phyloP scores from a whole-genome alignment of 768 basidiomycete genomes.

The Boletales sp. region DNA sequence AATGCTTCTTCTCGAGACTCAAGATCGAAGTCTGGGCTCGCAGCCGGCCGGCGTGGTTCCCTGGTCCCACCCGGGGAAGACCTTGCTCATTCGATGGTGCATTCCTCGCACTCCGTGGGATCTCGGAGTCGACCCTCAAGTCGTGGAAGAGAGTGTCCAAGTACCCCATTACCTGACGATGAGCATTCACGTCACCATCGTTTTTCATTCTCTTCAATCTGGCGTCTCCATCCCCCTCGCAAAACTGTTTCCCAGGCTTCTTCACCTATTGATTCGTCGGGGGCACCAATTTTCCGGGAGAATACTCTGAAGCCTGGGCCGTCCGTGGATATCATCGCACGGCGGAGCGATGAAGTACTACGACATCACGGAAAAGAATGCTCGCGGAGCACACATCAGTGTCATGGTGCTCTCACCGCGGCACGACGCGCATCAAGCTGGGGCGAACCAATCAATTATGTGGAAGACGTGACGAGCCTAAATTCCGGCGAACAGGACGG shows the following conservation, averaged over 20 bases:
- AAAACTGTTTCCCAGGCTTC: slow-evolving; percentile 26
- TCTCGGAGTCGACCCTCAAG: slow-evolving; percentile 27
- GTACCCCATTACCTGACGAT: slow-evolving; percentile 20
- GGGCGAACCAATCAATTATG: slow-evolving; percentile 46
- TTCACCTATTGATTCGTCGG: slow-evolving; percentile 30
- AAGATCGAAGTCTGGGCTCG: slow-evolving; percentile 10
- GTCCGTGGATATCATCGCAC: slow-evolving; percentile 20
- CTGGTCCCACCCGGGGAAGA: slow-evolving; percentile 20
- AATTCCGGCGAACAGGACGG: slow-evolving; percentile 45
- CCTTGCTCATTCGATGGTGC: slow-evolving; percentile 3
- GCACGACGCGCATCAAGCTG: slow-evolving; percentile 64
- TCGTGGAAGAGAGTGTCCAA: slow-evolving; percentile 18
- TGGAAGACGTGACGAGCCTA: slow-evolving; percentile 42
- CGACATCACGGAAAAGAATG: slow-evolving; percentile 28
- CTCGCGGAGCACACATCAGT: slow-evolving; percentile 22
- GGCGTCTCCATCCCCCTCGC: slow-evolving; percentile 18
- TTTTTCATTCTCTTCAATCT: slow-evolving; percentile 31
- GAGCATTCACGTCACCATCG: slow-evolving; percentile 22
- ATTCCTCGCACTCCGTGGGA: slow-evolving; percentile 18
- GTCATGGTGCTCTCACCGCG: slow-evolving; percentile 33
- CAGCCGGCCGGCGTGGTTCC: slow-evolving; percentile 25
- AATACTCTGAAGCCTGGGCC: slow-evolving; percentile 14
- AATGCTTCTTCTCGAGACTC: slow-evolving; percentile 18
- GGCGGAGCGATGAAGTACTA: slow-evolving; percentile 46
- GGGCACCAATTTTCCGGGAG: slow-evolving; percentile 26